Conservation (phyloP, 108 stramenopile species). For the Parmales sp. region DNA sequence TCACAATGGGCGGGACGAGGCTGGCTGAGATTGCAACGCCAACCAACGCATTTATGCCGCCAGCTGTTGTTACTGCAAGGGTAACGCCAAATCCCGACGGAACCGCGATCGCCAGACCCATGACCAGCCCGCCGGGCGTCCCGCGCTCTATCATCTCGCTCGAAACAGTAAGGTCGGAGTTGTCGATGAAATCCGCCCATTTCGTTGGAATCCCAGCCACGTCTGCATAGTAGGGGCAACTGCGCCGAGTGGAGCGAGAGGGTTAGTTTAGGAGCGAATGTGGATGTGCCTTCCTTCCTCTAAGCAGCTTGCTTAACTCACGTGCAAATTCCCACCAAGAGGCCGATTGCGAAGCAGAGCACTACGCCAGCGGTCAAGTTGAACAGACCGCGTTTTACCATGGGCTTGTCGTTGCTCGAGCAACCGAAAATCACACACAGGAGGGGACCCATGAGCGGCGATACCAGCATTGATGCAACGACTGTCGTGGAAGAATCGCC, state of each 20-base stretch:
- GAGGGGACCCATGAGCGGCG: constrained; percentile 36
- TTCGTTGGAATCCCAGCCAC: too few relatives aligned
- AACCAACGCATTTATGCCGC: constrained; percentile 20
- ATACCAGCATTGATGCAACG: constrained; percentile 32
- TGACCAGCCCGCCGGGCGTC: constrained; percentile 10
- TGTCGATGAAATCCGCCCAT: not conserved
- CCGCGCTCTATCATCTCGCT: constrained; percentile 28
- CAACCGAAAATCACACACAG: constrained; percentile 31
- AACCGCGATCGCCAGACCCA: constrained; percentile 34
- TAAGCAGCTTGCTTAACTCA: not conserved
- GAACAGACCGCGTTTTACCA: constrained; percentile 25
- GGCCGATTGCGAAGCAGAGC: constrained; percentile 26
- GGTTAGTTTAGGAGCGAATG: too few relatives aligned
- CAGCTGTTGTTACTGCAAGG: constrained; percentile 27
- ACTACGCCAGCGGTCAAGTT: constrained; percentile 21
- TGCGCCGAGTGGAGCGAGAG: too few relatives aligned
- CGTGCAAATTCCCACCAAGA: constrained; percentile 14
- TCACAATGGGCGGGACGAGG: constrained; percentile 42
- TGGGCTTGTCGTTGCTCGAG: constrained; percentile 16
- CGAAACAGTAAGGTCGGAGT: not conserved
- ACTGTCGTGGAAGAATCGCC: not conserved
- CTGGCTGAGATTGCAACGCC: constrained; percentile 43
- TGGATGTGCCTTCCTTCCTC: too few relatives aligned
- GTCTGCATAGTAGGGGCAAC: too few relatives aligned
- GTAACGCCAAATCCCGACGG: constrained; percentile 41